Conservation (phyloP, 441 rosid genomes). For the Brassica hybrid region DNA sequence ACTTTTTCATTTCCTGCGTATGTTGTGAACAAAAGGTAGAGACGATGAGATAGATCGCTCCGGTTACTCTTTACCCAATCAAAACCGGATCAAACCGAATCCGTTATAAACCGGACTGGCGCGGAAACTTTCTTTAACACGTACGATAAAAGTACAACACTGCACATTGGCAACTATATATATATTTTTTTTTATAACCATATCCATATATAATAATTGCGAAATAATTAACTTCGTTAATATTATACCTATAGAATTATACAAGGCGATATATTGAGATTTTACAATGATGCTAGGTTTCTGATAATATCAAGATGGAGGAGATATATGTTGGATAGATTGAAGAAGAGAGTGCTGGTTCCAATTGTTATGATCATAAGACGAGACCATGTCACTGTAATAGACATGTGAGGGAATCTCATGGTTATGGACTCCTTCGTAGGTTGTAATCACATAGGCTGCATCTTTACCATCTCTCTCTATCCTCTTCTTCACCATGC, state of each 20-base stretch:
- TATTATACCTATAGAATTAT: not conserved
- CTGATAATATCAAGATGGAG: constrained; percentile 20
- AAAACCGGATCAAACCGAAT: not conserved
- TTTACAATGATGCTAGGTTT: not conserved
- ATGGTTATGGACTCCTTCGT: constrained; percentile 80
- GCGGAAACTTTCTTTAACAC: not conserved
- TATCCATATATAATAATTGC: not conserved
- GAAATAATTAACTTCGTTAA: not conserved
- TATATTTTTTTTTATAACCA: too few relatives aligned
- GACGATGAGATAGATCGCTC: not conserved
- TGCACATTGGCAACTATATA: too few relatives aligned
- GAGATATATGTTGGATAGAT: constrained; percentile 36
- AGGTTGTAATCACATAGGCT: constrained; percentile 69
- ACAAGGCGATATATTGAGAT: constrained; percentile 16
- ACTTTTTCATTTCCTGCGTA: not conserved
- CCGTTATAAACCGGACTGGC: constrained; percentile 14
- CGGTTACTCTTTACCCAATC: constrained; percentile 7
- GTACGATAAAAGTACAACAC: not conserved
- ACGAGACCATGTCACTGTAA: constrained; percentile 44
- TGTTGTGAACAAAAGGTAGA: not conserved
- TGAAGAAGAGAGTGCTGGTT: constrained; percentile 41
- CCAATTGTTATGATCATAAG: constrained; percentile 43
- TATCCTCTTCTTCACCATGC: constrained; percentile 79
- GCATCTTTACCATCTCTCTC: constrained; percentile 72
- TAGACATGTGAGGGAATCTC: constrained; percentile 55